Conservation (phyloP, 352 stramenopile genomes). For the Phytopythium chamaehyphon region DNA sequence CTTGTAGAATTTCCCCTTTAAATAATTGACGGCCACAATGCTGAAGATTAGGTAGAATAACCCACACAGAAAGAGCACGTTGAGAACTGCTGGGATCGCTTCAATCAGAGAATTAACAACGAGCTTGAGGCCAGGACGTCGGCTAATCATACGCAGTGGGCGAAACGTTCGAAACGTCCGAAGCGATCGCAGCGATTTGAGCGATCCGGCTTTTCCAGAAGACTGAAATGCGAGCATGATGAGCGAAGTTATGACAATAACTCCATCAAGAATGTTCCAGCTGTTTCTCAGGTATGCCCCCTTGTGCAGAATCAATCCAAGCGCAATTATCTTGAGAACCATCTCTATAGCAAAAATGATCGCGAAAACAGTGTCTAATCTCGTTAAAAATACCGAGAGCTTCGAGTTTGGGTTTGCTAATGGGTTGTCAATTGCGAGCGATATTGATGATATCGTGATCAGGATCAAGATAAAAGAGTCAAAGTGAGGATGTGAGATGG, state of each 20-base stretch:
- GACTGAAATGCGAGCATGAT: constrained; percentile 60
- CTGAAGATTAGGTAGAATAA: constrained; percentile 96
- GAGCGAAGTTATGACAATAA: constrained; percentile 85
- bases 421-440: constrained; percentile 86
- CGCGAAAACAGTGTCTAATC: constrained; percentile 72
- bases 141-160: constrained; percentile 89
- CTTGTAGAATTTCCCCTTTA: constrained; percentile 88
- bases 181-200: constrained; percentile 81
- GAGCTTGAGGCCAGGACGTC: constrained; percentile 80
- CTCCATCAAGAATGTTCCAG: constrained; percentile 90
- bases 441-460: constrained; percentile 82
- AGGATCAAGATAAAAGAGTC: constrained; percentile 76
- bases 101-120: constrained; percentile 90
- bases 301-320: constrained; percentile 69
- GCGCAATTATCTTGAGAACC: constrained; percentile 85
- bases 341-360: constrained; percentile 88
- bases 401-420: constrained; percentile 48
- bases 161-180: constrained; percentile 84
- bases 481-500: constrained; percentile 73
- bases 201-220: constrained; percentile 26
- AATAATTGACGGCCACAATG: constrained; percentile 92
- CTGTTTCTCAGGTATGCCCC: constrained; percentile 72
- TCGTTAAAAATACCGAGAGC: constrained; percentile 37
- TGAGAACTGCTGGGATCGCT: constrained; percentile 87
- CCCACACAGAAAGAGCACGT: constrained; percentile 88